phyloP scores from a whole-genome alignment of 352 stramenopile species.

The Globisporangium cystogenes region DNA sequence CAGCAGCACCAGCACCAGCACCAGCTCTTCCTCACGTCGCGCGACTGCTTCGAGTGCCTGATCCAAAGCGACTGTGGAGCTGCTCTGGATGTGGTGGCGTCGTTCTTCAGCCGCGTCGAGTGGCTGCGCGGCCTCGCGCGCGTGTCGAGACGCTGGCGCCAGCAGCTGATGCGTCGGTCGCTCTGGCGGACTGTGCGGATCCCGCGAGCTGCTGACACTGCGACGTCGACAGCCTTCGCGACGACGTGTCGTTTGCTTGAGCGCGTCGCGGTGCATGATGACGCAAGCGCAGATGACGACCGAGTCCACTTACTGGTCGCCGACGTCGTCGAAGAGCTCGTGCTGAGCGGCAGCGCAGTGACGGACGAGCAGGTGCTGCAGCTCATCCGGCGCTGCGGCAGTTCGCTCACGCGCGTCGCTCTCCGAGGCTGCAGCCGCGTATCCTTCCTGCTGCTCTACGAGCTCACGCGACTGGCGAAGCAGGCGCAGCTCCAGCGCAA shows the following conservation, averaged over 20 bases:
- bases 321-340: constrained; percentile 14
- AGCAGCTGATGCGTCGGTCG: not conserved
- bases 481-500: not conserved
- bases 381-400: constrained; percentile 13
- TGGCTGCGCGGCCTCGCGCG: constrained; percentile 12
- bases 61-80: too few species aligned
- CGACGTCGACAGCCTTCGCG: not conserved
- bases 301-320: not conserved
- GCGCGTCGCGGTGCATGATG: not conserved
- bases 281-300: not conserved
- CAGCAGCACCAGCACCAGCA: constrained; percentile 1
- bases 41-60: not conserved
- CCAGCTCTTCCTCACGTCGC: not conserved
- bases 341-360: constrained; percentile 13
- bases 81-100: not conserved
- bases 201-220: not conserved
- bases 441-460: constrained; percentile 31
- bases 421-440: constrained; percentile 19
- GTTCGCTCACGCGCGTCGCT: constrained; percentile 5
- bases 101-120: constrained; percentile 16
- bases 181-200: constrained; percentile 12
- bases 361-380: constrained; percentile 21
- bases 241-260: not conserved
- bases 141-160: constrained; percentile 11
- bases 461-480: constrained; percentile 17